phyloP scores from a whole-genome alignment of 139 green algal species.

The Pycnococcus provasolii region DNA sequence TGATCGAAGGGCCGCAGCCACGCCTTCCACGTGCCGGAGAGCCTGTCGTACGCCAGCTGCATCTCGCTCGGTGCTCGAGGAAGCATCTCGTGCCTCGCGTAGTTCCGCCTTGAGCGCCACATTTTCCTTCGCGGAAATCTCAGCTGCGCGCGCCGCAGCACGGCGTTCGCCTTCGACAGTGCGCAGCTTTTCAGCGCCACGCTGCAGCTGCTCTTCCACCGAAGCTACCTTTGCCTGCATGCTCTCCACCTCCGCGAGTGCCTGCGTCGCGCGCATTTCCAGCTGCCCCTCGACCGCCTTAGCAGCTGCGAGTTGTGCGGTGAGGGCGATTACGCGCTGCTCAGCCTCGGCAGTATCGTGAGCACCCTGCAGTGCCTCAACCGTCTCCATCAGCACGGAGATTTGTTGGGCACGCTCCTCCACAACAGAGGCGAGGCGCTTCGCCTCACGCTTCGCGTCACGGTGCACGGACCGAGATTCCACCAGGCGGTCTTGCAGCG shows the following conservation, averaged over 20 bases:
- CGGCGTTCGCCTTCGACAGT: no score
- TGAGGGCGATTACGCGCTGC: conserved; percentile 48
- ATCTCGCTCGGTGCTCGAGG: no score
- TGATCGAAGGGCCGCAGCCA: background rate
- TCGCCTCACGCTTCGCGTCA: conserved; percentile 25
- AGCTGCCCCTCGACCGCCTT: conserved; percentile 21
- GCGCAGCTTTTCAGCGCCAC: background rate
- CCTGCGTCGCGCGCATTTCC: conserved; percentile 27
- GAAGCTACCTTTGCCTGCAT: conserved; percentile 11
- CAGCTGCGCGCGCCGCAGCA: no score
- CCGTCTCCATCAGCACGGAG: conserved; percentile 51
- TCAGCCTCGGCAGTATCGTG: conserved; percentile 27
- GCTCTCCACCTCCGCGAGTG: background rate
- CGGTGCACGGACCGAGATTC: background rate
- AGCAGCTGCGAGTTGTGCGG: conserved; percentile 44
- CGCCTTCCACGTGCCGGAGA: background rate
- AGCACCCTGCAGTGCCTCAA: conserved; percentile 57
- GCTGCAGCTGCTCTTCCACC: background rate
- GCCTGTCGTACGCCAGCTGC: background rate
- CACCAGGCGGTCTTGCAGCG: background rate
- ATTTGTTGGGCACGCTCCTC: conserved; percentile 40
- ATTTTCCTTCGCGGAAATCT: background rate
- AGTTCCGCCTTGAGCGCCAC: background rate
- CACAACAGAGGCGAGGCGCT: background rate
- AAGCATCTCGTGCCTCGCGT: background rate